A percentile compares a stretch with the other conserved stretches of the same genome.
Conservation (phyloP, 164 flowering plant species). For the Piper longum region DNA sequence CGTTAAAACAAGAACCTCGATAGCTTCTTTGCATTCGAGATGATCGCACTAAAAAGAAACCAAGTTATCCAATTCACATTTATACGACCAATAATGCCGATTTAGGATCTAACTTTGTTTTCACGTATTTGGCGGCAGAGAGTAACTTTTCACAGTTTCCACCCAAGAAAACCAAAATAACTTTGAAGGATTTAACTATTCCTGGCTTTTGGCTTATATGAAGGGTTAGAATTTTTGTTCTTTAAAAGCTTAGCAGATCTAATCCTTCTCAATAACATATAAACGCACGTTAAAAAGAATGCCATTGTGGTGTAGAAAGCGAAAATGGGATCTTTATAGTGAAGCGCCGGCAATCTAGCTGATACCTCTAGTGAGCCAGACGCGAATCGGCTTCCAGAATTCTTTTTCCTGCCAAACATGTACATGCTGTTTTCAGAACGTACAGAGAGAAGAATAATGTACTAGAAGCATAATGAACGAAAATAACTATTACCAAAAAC, state of each 20-base stretch:
- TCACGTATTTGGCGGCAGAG: too few species aligned
- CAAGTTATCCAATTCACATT: too few species aligned
- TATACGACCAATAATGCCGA: too few species aligned
- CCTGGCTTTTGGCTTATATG: background rate
- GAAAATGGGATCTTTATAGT: conserved; percentile 11
- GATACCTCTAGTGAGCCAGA: conserved; percentile 20
- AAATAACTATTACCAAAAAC: conserved; percentile 12
- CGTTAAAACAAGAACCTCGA: too few species aligned
- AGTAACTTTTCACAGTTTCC: too few species aligned
- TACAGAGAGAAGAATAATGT: background rate
- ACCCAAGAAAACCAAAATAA: background rate
- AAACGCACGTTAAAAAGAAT: conserved; percentile 17
- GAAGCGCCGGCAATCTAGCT: conserved; percentile 7
- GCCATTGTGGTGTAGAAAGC: conserved; percentile 10
- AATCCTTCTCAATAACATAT: conserved; percentile 13
- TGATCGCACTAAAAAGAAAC: too few species aligned
- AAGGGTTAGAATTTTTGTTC: conserved; percentile 1
- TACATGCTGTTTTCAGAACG: background rate
- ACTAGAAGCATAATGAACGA: background rate
- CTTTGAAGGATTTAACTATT: background rate
- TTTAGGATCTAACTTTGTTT: too few species aligned
- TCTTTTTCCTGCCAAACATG: conserved; percentile 13
- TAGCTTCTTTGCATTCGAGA: too few species aligned
- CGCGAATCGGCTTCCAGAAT: conserved; percentile 29
- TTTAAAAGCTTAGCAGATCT: conserved; percentile 4